Evolutionary conservation across 371 early-diverging fungal genomes (phyloP).

Genomic region (Mucor sp.): DNA sequence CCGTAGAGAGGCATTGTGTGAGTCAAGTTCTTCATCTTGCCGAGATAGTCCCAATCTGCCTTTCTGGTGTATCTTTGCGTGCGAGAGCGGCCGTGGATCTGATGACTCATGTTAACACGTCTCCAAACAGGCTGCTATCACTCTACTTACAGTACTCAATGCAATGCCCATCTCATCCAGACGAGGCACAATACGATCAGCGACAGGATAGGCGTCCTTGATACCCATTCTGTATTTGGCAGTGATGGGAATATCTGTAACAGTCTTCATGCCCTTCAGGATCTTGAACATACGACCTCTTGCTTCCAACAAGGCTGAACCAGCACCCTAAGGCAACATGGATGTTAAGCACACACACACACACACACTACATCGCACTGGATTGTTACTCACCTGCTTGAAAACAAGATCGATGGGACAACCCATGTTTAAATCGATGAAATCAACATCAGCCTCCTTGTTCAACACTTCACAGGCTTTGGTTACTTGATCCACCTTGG

Average conservation of each 20-base stretch:
- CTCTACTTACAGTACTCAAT: constrained; percentile 45
- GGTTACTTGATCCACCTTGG: constrained; percentile 65
- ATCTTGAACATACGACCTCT: constrained; percentile 73
- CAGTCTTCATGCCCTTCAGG: constrained; percentile 73
- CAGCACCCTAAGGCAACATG: constrained; percentile 60
- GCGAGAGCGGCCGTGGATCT: constrained; percentile 91
- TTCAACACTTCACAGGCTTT: constrained; percentile 75
- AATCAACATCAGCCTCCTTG: constrained; percentile 77
- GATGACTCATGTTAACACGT: background rate
- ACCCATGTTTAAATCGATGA: constrained; percentile 95
- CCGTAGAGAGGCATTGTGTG: constrained; percentile 63
- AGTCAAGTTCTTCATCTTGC: constrained; percentile 51
- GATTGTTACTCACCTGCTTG: constrained; percentile 48
- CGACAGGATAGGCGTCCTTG: constrained; percentile 61
- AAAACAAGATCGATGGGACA: constrained; percentile 94
- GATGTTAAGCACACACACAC: background rate
- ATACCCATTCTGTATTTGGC: constrained; percentile 93
- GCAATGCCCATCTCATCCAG: constrained; percentile 59
- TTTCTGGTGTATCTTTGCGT: constrained; percentile 90
- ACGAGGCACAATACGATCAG: constrained; percentile 74
- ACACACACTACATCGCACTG: too few relatives aligned
- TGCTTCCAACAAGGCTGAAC: constrained; percentile 79
- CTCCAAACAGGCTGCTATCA: too few relatives aligned
- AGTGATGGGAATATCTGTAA: constrained; percentile 81
- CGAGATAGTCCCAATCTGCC: constrained; percentile 94